A percentile compares a stretch with the other conserved stretches of the same genome.
phyloP scores from a whole-genome alignment of 257 asterid genomes.

The Ilex aquifolium region DNA sequence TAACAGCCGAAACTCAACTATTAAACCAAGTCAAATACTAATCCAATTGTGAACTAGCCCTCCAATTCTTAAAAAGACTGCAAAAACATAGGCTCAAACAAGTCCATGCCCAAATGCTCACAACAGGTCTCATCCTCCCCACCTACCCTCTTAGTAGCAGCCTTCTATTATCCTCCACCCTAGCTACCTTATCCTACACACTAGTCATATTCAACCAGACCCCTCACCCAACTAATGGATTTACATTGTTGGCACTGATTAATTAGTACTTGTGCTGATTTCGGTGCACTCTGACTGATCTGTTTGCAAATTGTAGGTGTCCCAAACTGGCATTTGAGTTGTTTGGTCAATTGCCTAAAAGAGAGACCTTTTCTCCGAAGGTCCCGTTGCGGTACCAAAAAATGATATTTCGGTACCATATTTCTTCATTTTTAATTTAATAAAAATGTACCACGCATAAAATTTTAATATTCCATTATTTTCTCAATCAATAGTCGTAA shows the following conservation, averaged over 20 bases:
- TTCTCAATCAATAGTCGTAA: no score
- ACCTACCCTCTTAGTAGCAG: conserved; percentile 66
- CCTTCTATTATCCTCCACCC: conserved; percentile 43
- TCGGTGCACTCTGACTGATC: conserved; percentile 54
- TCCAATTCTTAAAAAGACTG: conserved; percentile 41
- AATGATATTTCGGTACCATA: conserved; percentile 27
- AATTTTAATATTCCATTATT: no score
- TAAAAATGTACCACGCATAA: no score
- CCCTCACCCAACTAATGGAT: conserved; percentile 47
- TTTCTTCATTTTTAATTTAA: no score
- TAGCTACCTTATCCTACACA: conserved; percentile 47
- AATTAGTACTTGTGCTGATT: conserved; percentile 50
- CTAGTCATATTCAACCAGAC: conserved; percentile 37
- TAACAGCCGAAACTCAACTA: no score
- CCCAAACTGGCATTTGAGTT: conserved; percentile 40
- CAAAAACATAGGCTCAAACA: conserved; percentile 49
- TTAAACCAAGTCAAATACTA: background rate
- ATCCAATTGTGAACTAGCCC: conserved; percentile 39
- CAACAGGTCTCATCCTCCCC: conserved; percentile 56
- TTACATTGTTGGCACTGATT: conserved; percentile 40
- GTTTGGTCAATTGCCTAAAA: conserved; percentile 36
- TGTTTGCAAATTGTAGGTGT: conserved; percentile 53
- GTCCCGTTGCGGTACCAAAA: conserved; percentile 33
- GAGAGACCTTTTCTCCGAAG: conserved; percentile 31
- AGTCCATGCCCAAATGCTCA: conserved; percentile 57